phyloP scores from a whole-genome alignment of 768 basidiomycete genomes.

The Trametes cingulata region DNA sequence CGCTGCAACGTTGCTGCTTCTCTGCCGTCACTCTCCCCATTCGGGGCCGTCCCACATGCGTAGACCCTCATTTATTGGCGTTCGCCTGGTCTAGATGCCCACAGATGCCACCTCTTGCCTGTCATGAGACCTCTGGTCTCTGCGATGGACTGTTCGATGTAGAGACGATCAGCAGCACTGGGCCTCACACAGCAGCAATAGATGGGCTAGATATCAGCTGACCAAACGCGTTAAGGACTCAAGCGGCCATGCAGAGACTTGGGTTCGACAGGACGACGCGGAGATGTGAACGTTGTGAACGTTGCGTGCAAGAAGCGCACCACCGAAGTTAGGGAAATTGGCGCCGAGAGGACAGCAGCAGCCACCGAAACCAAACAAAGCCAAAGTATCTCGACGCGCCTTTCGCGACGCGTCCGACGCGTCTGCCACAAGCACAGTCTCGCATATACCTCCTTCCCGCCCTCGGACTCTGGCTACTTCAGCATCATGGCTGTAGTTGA shows the following conservation, averaged over 20 bases:
- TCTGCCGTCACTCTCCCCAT: constrained; percentile 11
- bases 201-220: not conserved
- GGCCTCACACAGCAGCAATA: not conserved
- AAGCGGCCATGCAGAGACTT: not conserved
- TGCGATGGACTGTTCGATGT: not conserved
- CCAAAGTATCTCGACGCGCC: constrained; percentile 18
- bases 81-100: not conserved
- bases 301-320: not conserved
- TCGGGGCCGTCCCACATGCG: constrained; percentile 1
- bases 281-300: not conserved
- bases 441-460: not conserved
- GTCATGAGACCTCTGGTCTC: constrained; percentile 3
- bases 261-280: not conserved
- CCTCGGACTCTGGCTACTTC: not conserved
- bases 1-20: constrained; percentile 5
- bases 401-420: constrained; percentile 18
- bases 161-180: no score
- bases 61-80: not conserved
- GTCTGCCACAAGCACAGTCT: not conserved
- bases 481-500: constrained; percentile 13
- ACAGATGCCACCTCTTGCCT: not conserved
- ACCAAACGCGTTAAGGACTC: not conserved
- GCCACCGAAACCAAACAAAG: constrained; percentile 4
- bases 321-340: not conserved
- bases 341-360: no score